Percentiles rank a stretch among this genome's conserved stretches.
These are phyloP conservation scores for Puccinia coronata DNA, from an alignment of 1,284 basidiomycete species.

Conservation along the genomic window DNA sequence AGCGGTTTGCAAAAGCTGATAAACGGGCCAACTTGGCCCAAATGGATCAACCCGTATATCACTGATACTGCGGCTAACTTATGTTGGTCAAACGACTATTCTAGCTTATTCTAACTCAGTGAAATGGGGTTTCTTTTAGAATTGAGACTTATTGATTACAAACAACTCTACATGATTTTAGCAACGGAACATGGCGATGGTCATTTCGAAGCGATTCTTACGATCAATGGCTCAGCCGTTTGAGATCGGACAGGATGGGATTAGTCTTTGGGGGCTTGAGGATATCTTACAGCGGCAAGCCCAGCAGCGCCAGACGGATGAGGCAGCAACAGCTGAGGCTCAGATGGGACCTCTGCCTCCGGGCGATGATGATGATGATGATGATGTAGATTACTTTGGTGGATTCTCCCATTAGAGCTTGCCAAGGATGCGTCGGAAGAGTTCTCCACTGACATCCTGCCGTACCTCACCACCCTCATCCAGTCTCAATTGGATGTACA, in stretches of 20 bases:
- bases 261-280: constrained; percentile 89
- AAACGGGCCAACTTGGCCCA: constrained; percentile 94
- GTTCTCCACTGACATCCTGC: too few relatives aligned
- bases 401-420: too few relatives aligned
- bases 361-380: too few relatives aligned
- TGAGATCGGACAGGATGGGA: constrained; percentile 88
- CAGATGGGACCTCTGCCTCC: constrained; percentile 37
- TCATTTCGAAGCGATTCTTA: constrained; percentile 94
- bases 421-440: too few relatives aligned
- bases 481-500: too few relatives aligned
- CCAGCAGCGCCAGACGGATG: constrained; percentile 66
- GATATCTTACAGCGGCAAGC: constrained; percentile 78
- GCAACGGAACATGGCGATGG: constrained; percentile 96
- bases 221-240: constrained; percentile 95
- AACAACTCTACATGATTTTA: too few relatives aligned
- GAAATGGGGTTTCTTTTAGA: too few relatives aligned
- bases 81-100: too few relatives aligned
- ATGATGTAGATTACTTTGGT: constrained; percentile 50
- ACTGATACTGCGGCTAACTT: constrained; percentile 95
- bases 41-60: constrained; percentile 99
- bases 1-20: constrained; percentile 95
- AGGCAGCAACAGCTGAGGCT: constrained; percentile 52
- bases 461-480: too few relatives aligned
- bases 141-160: too few relatives aligned
- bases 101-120: too few relatives aligned